A percentile compares a stretch with the other conserved stretches of the same genome.
Conservation (phyloP, 164 flowering plant genomes). For the Saururus chinensis region DNA sequence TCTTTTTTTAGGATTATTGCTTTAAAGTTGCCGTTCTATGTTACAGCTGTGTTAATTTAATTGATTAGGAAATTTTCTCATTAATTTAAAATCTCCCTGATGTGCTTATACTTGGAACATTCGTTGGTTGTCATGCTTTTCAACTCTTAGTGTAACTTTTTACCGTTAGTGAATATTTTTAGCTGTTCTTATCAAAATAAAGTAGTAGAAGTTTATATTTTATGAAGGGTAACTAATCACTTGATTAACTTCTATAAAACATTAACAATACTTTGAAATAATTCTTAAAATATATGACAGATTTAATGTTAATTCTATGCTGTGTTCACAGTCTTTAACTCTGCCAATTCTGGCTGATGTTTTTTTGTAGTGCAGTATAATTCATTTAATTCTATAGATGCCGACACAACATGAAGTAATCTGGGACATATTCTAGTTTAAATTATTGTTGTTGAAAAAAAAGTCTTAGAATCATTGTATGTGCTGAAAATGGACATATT, state of each 20-base stretch:
- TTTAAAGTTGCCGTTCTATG: background rate
- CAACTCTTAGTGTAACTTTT: background rate
- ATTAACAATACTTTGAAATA: background rate
- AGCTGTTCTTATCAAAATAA: too few species aligned
- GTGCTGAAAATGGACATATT: background rate
- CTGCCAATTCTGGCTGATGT: too few species aligned
- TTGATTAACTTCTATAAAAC: background rate
- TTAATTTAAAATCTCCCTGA: background rate
- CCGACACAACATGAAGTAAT: too few species aligned
- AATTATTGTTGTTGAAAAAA: background rate
- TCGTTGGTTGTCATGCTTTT: background rate
- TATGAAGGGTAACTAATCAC: too few species aligned
- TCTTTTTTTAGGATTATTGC: background rate
- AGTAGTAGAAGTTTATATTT: too few species aligned
- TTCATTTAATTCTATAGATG: too few species aligned
- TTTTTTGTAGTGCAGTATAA: too few species aligned
- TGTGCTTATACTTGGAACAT: background rate
- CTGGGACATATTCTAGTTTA: too few species aligned
- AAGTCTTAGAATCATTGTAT: background rate
- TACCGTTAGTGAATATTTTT: background rate
- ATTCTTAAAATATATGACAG: background rate
- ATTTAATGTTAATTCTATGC: too few species aligned
- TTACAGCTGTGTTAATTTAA: background rate
- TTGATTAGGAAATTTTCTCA: background rate
- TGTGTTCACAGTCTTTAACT: too few species aligned